A percentile compares a stretch with the other conserved stretches of the same genome.
Conservation (phyloP, 768 basidiomycete genomes). For the Panaeolus cyanescens region DNA sequence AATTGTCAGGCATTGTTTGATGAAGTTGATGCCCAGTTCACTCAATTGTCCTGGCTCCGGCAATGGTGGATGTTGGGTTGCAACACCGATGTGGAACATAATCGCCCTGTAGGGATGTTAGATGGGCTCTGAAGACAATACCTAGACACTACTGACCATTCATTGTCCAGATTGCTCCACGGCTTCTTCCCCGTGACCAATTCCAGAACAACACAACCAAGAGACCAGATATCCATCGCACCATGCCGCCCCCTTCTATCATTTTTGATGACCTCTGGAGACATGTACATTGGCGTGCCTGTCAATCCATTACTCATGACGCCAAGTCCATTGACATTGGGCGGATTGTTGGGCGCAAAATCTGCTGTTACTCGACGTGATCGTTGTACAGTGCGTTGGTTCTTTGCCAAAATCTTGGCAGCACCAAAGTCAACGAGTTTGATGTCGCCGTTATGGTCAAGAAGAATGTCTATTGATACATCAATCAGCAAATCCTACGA, state of each 20-base stretch:
- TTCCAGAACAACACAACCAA: conserved; percentile 97
- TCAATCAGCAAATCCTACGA: conserved; percentile 4
- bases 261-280: conserved; percentile 97
- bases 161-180: conserved; percentile 98
- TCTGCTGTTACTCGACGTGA: conserved; percentile 53
- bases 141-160: conserved; percentile 66
- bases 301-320: conserved; percentile 83
- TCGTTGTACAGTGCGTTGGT: conserved; percentile 79
- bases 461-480: conserved; percentile 76
- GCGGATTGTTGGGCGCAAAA: conserved; percentile 37
- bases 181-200: conserved; percentile 96
- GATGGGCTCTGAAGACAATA: neutral
- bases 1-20: conserved; percentile 87
- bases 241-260: conserved; percentile 86
- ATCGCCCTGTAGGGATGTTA: conserved; percentile 73
- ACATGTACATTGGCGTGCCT: conserved; percentile 99
- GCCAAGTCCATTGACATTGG: conserved; percentile 44
- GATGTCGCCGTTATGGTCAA: conserved; percentile 88
- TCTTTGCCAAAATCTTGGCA: conserved; percentile 92
- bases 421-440: conserved; percentile 98
- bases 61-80: conserved; percentile 93
- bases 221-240: conserved; percentile 98
- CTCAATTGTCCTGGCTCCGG: conserved; percentile 91
- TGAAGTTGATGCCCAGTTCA: conserved; percentile 89
- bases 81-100: conserved; percentile 99